These are phyloP conservation scores for Globisporangium viniferum DNA, from an alignment of 352 stramenopile genomes.

Conservation along the genomic window DNA sequence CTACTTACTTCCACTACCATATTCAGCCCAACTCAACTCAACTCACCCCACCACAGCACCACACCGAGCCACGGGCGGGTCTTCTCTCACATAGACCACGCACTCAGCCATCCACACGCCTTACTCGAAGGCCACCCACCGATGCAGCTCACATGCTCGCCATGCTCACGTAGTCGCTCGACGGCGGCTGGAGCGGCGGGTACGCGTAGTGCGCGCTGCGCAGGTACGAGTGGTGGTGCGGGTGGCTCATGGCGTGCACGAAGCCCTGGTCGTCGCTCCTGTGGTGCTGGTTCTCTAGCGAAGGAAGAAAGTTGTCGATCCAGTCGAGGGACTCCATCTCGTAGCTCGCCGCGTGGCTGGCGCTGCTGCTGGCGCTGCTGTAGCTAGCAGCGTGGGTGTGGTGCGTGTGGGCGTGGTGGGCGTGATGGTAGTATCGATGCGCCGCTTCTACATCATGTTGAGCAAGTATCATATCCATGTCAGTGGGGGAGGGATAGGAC, in stretches of 20 bases:
- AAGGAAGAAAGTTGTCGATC: conserved; percentile 64
- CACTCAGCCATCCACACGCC: neutral
- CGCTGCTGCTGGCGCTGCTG: neutral
- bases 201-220: conserved; percentile 23
- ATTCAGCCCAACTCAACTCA: neutral
- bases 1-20: neutral
- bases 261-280: neutral
- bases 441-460: conserved; percentile 22
- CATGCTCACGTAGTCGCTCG: conserved; percentile 27
- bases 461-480: conserved; percentile 44
- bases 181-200: conserved; percentile 9
- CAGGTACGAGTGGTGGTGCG: conserved; percentile 15
- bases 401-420: conserved; percentile 6
- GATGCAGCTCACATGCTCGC: conserved; percentile 24
- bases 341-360: conserved; percentile 13
- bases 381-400: conserved; percentile 9
- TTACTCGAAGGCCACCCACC: neutral
- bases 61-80: neutral
- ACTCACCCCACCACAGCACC: neutral
- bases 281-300: conserved; percentile 26
- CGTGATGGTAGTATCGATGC: conserved; percentile 12
- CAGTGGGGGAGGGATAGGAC: conserved; percentile 30
- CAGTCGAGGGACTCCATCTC: conserved; percentile 61
- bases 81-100: neutral
- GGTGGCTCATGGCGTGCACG: conserved; percentile 20